Evolutionary conservation across 495 filamentous ascomycete genomes (phyloP).

Genomic region (Penicillium waksmanii): DNA sequence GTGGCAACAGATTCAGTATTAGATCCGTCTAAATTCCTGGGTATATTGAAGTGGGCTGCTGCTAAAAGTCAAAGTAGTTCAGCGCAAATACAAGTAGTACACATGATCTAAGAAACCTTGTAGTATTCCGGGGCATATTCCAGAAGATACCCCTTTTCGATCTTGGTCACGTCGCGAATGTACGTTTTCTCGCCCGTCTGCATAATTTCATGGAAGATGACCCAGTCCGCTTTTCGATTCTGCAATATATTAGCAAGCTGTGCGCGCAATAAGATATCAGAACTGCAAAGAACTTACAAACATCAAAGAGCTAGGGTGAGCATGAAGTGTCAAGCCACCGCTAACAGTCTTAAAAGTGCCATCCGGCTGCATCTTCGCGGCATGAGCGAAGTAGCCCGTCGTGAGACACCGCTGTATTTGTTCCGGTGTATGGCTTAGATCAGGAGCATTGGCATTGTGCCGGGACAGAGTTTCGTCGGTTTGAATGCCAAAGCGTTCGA

Average conservation of each 20-base stretch:
- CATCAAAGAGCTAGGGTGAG: conserved; percentile 92
- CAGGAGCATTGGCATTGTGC: conserved; percentile 28
- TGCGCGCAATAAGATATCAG: not conserved
- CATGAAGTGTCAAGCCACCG: conserved; percentile 73
- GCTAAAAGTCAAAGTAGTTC: not conserved
- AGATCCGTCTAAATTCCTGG: not conserved
- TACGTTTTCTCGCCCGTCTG: conserved; percentile 89
- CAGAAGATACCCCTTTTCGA: conserved; percentile 86
- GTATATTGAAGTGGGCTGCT: not conserved
- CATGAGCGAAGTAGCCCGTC: conserved; percentile 92
- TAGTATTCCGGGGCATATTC: conserved; percentile 92
- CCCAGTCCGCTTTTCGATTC: conserved; percentile 97
- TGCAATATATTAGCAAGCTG: conserved; percentile 35
- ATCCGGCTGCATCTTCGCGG: conserved; percentile 93
- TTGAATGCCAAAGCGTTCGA: conserved; percentile 81
- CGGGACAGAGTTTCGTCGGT: conserved; percentile 62
- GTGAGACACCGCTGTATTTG: conserved; percentile 86
- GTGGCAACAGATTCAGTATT: no score
- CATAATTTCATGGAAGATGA: conserved; percentile 93
- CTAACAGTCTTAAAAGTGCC: conserved; percentile 84
- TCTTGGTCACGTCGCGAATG: conserved; percentile 88
- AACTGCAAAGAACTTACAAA: conserved; percentile 62
- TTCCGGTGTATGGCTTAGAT: conserved; percentile 59
- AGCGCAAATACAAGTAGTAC: not conserved
- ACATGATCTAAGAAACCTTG: conserved; percentile 48